Evolutionary conservation across 768 basidiomycete species (phyloP).

Genomic region (Phlebiopsis flavidoalba): DNA sequence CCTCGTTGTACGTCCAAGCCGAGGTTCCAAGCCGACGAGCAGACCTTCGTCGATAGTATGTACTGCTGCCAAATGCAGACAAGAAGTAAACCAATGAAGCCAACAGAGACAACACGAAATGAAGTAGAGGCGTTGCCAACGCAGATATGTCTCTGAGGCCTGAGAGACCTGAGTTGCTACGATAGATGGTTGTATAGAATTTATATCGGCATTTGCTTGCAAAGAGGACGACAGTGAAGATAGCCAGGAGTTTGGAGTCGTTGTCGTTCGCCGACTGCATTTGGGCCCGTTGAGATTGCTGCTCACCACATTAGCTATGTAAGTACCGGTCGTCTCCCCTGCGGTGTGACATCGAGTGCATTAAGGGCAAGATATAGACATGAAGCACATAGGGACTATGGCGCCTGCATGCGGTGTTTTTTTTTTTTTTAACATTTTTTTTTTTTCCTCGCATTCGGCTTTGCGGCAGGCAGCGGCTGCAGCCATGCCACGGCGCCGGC

Average conservation of each 20-base stretch:
- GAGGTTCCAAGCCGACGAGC: not conserved
- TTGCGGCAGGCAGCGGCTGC: too few relatives aligned
- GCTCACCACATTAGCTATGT: not conserved
- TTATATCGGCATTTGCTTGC: not conserved
- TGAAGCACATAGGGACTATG: too few relatives aligned
- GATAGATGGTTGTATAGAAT: not conserved
- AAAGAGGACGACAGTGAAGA: too few relatives aligned
- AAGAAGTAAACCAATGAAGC: slow-evolving; percentile 4
- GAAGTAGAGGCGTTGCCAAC: slow-evolving; percentile 8
- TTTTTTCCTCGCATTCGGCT: too few relatives aligned
- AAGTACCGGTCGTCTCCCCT: too few relatives aligned
- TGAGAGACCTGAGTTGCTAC: not conserved
- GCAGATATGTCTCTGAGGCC: slow-evolving; percentile 4
- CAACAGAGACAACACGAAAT: slow-evolving; percentile 9
- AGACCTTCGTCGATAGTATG: not conserved
- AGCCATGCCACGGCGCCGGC: too few relatives aligned
- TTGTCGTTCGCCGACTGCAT: not conserved
- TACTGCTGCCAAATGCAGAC: slow-evolving; percentile 3
- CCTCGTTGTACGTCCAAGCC: not conserved
- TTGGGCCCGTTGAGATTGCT: not conserved
- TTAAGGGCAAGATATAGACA: too few relatives aligned
- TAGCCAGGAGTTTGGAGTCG: not conserved
- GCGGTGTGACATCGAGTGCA: too few relatives aligned
- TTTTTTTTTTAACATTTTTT: too few relatives aligned
- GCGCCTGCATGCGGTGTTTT: too few relatives aligned